Percentiles rank a stretch among this genome's conserved stretches.
These are phyloP conservation scores for Arthrobotrys sinensis DNA, from an alignment of 2,329 filamentous ascomycete species.

Conservation along the genomic window DNA sequence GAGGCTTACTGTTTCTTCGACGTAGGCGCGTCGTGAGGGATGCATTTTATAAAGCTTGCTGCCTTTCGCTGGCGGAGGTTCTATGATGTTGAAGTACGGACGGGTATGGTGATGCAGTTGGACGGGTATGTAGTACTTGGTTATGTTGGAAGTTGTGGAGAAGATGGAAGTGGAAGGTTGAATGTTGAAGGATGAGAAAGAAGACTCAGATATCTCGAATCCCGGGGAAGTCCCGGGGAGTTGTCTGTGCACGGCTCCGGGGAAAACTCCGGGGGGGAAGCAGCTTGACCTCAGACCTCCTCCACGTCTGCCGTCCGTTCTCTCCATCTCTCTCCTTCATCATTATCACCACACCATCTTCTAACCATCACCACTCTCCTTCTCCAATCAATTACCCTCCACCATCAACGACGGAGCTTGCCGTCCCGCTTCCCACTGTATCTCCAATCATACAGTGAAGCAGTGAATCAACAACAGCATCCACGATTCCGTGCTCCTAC, in stretches of 20 bases:
- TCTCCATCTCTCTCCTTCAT: conserved; percentile 5
- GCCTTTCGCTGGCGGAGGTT: no score
- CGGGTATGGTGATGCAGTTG: no score
- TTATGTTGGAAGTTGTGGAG: not conserved
- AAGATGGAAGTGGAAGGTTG: conserved; percentile 16
- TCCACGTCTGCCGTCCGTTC: not conserved
- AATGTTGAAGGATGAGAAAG: conserved; percentile 20
- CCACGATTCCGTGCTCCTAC: conserved; percentile 57
- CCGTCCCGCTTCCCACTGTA: not conserved
- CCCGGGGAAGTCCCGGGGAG: not conserved
- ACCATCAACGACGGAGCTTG: not conserved
- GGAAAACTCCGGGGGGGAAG: not conserved
- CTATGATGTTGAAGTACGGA: not conserved
- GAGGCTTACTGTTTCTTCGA: conserved; percentile 59
- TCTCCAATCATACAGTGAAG: no score
- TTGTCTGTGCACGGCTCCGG: not conserved
- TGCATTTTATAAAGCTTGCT: conserved; percentile 33
- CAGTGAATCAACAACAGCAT: not conserved
- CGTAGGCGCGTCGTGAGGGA: conserved; percentile 61
- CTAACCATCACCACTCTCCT: conserved; percentile 13
- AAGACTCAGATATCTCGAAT: conserved; percentile 24
- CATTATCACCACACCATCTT: conserved; percentile 7
- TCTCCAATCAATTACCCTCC: not conserved
- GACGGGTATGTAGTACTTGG: not conserved
- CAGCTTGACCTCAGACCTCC: conserved; percentile 10